These are phyloP conservation scores for Fraxinus sp. DNA, from an alignment of 305 asterid species.

Conservation along the genomic window DNA sequence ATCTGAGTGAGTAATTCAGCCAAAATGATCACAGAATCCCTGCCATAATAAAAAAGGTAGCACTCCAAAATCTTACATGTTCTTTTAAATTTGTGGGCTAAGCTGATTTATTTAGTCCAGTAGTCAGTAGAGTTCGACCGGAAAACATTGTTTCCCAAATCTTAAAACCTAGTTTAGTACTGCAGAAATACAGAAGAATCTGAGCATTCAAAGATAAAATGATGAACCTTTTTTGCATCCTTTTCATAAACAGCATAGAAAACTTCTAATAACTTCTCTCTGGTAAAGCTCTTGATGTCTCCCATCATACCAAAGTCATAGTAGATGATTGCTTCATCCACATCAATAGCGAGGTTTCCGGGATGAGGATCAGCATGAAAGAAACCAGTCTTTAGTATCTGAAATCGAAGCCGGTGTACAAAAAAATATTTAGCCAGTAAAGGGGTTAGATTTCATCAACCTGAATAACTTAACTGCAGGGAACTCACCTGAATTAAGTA, in stretches of 20 bases:
- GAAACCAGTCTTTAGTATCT: conserved; percentile 91
- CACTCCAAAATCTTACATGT: background rate
- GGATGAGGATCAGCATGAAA: conserved; percentile 99
- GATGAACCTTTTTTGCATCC: conserved; percentile 80
- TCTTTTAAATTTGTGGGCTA: background rate
- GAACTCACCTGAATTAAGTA: conserved; percentile 77
- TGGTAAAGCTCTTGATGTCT: conserved; percentile 82
- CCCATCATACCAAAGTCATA: conserved; percentile 99
- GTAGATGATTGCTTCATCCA: conserved; percentile 85
- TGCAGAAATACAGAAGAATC: background rate
- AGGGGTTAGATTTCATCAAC: background rate
- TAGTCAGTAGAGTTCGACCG: background rate
- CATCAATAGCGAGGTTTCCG: conserved; percentile 94
- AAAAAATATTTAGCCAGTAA: background rate
- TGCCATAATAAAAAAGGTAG: background rate
- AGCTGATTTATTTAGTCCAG: background rate
- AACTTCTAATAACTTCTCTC: conserved; percentile 68
- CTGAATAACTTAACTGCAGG: background rate
- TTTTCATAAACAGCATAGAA: conserved; percentile 92
- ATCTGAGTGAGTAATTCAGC: background rate
- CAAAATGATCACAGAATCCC: background rate
- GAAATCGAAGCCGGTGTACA: conserved; percentile 5
- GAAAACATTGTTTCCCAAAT: background rate
- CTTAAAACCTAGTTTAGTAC: background rate
- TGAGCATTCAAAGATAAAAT: background rate